phyloP scores from a whole-genome alignment of 225 moss, liverwort and hornwort genomes.

The Thuidium tamariscinum region DNA sequence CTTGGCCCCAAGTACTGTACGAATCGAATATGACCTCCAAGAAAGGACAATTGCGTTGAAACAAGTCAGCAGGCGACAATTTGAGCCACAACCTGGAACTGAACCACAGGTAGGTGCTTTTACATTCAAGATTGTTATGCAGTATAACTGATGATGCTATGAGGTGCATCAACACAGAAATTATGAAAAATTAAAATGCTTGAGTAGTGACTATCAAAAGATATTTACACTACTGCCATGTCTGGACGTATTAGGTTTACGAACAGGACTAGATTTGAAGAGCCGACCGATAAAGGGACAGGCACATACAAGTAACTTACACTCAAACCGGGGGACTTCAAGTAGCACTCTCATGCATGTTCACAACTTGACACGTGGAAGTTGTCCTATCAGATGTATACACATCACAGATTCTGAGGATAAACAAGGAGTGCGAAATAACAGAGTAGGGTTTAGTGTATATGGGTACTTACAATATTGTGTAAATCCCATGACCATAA shows the following conservation, averaged over 20 bases:
- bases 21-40: conserved; percentile 10
- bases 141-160: neutral
- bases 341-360: neutral
- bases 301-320: neutral
- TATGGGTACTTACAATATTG: conserved; percentile 8
- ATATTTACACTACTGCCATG: neutral
- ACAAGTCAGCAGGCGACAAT: neutral
- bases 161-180: neutral
- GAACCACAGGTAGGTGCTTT: neutral
- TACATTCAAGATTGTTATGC: neutral
- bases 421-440: neutral
- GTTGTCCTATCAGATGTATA: neutral
- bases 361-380: neutral
- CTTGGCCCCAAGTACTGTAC: conserved; percentile 1
- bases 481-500: conserved; percentile 2
- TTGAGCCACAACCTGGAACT: neutral
- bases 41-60: conserved; percentile 15
- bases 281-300: conserved; percentile 3
- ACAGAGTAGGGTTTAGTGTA: neutral
- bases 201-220: neutral
- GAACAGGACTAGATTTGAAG: conserved; percentile 8
- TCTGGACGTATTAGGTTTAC: conserved; percentile 8
- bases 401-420: neutral
- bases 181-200: neutral
- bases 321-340: neutral